Percentiles rank a stretch among this genome's conserved stretches.
These are phyloP conservation scores for Chalaropsis ovoidea DNA, from an alignment of 2,329 filamentous ascomycete species.

Conservation along the genomic window DNA sequence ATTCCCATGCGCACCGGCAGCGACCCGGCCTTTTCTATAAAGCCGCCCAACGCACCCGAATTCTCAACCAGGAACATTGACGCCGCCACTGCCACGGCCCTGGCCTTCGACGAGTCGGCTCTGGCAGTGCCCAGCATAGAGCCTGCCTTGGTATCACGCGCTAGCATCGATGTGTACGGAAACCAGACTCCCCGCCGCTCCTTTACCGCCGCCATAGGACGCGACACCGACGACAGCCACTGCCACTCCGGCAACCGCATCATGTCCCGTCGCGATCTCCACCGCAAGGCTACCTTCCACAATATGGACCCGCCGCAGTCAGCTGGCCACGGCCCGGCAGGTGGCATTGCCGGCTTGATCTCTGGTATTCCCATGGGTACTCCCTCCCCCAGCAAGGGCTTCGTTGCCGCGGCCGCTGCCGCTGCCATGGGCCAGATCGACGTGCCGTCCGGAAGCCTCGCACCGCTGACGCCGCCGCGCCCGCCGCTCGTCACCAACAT, in stretches of 20 bases:
- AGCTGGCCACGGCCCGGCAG: constrained; percentile 35
- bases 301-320: constrained; percentile 34
- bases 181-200: constrained; percentile 42
- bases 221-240: constrained; percentile 18
- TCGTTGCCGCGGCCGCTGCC: not conserved
- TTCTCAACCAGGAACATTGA: constrained; percentile 75
- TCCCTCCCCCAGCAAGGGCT: constrained; percentile 2
- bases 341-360: constrained; percentile 75
- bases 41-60: constrained; percentile 74
- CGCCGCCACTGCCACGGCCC: constrained; percentile 43
- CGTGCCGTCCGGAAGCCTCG: constrained; percentile 52
- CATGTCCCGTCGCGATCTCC: constrained; percentile 84
- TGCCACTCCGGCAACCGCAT: constrained; percentile 42
- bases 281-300: constrained; percentile 62
- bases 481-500: constrained; percentile 76
- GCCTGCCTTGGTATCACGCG: constrained; percentile 41
- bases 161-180: constrained; percentile 60
- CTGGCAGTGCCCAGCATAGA: constrained; percentile 35
- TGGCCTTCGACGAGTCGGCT: constrained; percentile 35
- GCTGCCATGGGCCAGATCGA: constrained; percentile 34
- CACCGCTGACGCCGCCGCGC: constrained; percentile 71
- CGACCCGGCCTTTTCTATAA: constrained; percentile 83
- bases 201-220: constrained; percentile 41
- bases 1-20: constrained; percentile 40
- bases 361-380: constrained; percentile 43